A percentile compares a stretch with the other conserved stretches of the same genome.
These are phyloP conservation scores for Neofusicoccum sp. DNA, from an alignment of 2,329 filamentous ascomycete genomes.

Conservation along the genomic window DNA sequence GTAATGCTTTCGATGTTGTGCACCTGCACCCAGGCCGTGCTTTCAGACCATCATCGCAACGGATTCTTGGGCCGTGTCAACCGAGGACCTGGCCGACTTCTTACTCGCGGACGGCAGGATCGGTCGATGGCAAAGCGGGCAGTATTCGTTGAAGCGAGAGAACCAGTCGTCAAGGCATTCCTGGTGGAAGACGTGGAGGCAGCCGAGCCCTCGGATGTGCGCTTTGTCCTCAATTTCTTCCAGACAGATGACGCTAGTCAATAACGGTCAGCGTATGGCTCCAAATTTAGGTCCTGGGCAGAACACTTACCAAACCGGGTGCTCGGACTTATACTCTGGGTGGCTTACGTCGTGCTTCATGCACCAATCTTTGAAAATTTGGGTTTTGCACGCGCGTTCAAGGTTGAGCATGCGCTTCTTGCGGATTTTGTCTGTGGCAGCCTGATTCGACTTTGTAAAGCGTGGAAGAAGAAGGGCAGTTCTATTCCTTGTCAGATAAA, in stretches of 20 bases:
- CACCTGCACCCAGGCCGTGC: not conserved
- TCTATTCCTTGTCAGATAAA: not conserved
- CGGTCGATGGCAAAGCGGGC: conserved; percentile 41
- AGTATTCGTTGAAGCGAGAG: conserved; percentile 39
- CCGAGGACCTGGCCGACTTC: not conserved
- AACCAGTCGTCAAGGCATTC: conserved; percentile 43
- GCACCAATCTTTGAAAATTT: conserved; percentile 39
- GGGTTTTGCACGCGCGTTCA: conserved; percentile 34
- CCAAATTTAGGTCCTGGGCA: not conserved
- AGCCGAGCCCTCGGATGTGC: conserved; percentile 38
- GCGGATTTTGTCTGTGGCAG: conserved; percentile 29
- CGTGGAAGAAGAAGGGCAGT: conserved; percentile 18
- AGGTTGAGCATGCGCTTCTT: conserved; percentile 36
- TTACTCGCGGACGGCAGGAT: conserved; percentile 32
- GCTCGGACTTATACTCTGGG: conserved; percentile 21
- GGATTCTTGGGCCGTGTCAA: conserved; percentile 12
- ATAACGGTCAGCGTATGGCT: not conserved
- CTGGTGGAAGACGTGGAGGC: conserved; percentile 41
- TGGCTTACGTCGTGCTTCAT: conserved; percentile 16
- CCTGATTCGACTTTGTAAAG: conserved; percentile 23
- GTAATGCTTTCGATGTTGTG: not conserved
- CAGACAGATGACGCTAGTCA: conserved; percentile 39
- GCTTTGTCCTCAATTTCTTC: conserved; percentile 37
- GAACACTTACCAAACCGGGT: conserved; percentile 13
- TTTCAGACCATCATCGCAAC: conserved; percentile 20